Base-by-base conservation (phyloP, 805 yeast genomes). In the Kuraishia borneana region DNA sequence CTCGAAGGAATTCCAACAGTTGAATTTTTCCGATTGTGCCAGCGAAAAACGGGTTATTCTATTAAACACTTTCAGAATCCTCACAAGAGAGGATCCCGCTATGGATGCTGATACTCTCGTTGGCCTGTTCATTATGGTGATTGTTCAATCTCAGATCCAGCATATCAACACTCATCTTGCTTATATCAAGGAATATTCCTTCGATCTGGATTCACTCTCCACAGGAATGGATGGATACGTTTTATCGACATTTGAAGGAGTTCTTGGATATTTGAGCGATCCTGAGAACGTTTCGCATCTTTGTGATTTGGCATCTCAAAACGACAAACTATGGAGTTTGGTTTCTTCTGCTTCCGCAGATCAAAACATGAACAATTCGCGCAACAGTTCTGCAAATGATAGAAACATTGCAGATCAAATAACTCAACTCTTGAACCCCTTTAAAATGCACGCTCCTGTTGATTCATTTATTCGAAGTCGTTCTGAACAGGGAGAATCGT, bases 41-140 rank as follows among this genome's bases (percentile, higher is more conserved):
- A 41, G 55, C 2, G 54, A 57, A 4, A 79, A 80, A 49, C 53
- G 71, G 18, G 50, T 52, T 4, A 58, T 71, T 1, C 51, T 87
- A 4, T 49, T 68, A 2, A 56, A 64, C 1, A 72, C 87, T 0
- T 59, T 84, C 18, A 56, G 64, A 26, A 54, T 60, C 1, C 47
- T 85, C 18, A 69, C 84, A 3, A 41, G 37, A 6, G 52, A 51
- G 4, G 34, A 34, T 21, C 23, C 7, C 29, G 46, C 65, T 0
- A 61, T 83, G 5, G 88, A 80, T 54, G 97, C 96, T 0, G 97
- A 88, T 49, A 73, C 83, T 0, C 56, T 88, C 17, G 66, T 88
- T 3, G 78, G 87, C 1, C 57, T 88, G 31, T 56, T 88, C 40
- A 68, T 85, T 5, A 60, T 85, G 51, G 85, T 84, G 3, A 66